Base-by-base conservation (phyloP, 1,139 yeast species). In the Entelexis sorbosivorans region DNA sequence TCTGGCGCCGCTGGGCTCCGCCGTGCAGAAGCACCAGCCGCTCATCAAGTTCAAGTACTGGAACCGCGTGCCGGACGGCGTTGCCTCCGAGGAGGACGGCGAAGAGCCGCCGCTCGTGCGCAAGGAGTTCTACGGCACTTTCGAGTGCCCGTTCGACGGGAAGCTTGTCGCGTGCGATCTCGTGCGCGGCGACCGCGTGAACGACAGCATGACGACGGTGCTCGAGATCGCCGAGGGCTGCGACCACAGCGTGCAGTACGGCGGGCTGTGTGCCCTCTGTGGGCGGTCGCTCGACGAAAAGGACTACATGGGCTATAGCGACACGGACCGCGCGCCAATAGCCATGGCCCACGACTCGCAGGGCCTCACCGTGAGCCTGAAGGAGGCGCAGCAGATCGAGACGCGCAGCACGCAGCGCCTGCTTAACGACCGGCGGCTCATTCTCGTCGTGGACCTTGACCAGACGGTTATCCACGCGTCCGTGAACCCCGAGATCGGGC, bases 401-500 rank as follows among this genome's bases (percentile, higher is more conserved):
- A 77, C 77, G 55, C 71, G 70, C 40, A 75, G 91, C 48, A 78
- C 86, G 5, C 71, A 73, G 52, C 72, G 84, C 53, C 73, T 93
- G 49, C 67, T 80, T 5, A 66, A 73, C 29, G 85, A 80, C 52
- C 71, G 75, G 55, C 87, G 85, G 63, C 73, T 91, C 58, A 88
- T 91, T 40, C 72, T 91, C 53, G 98, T 91, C 47, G 99, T 91
- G 13, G 99, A 91, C 71, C 73, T 91, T 57, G 99, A 91, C 69
- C 98, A 93, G 67, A 93, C 98, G 0, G 95, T 91, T 8, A 91
- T 91, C 38, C 99, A 91, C 64, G 96, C 97, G 38, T 91, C 97
- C 4, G 96, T 89, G 24, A 98, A 91, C 64, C 96, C 97, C 1
- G 88, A 96, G 0, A 95, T 91, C 36, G 94, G 94, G 1, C 95